phyloP scores from a whole-genome alignment of 148 eudicot species.

The Gaultheria prostrata region DNA sequence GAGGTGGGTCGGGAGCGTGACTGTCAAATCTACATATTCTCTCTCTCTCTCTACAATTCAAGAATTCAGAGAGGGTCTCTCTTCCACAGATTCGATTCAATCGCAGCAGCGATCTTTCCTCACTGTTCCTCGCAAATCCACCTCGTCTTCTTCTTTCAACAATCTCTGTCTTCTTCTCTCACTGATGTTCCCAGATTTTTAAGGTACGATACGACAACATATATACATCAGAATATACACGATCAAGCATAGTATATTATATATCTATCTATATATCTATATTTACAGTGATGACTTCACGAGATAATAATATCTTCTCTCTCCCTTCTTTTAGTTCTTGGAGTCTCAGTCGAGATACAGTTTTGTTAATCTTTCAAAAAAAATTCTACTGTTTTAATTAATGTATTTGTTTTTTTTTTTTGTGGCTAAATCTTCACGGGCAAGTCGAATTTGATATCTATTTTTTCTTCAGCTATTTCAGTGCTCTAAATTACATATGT shows the following conservation, averaged over 20 bases:
- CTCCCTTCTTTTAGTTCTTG: not conserved
- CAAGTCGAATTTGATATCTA: not conserved
- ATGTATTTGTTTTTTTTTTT: not conserved
- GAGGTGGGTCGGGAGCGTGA: slow-evolving; percentile 51
- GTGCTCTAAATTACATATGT: not conserved
- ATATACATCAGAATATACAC: not conserved
- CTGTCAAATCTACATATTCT: slow-evolving; percentile 71
- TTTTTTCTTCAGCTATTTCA: not conserved
- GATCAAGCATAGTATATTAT: not conserved
- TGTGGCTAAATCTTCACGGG: too few species aligned
- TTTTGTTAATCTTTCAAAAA: slow-evolving; percentile 10
- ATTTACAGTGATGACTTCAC: not conserved
- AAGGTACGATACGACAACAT: slow-evolving; percentile 36
- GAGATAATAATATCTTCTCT: not conserved
- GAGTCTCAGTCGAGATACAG: not conserved
- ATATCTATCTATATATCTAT: not conserved
- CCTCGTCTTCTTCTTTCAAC: slow-evolving; percentile 23
- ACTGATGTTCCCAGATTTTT: slow-evolving; percentile 50
- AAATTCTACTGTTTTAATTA: not conserved
- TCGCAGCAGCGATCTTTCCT: slow-evolving; percentile 48
- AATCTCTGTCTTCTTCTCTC: slow-evolving; percentile 23
- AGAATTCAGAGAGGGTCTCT: slow-evolving; percentile 22
- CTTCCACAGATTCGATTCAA: slow-evolving; percentile 47
- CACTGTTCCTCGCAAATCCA: slow-evolving; percentile 19
- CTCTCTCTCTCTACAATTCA: slow-evolving; percentile 27